These are phyloP conservation scores for Lunularia cruciata DNA, from an alignment of 225 moss, liverwort and hornwort genomes.

Conservation along the genomic window DNA sequence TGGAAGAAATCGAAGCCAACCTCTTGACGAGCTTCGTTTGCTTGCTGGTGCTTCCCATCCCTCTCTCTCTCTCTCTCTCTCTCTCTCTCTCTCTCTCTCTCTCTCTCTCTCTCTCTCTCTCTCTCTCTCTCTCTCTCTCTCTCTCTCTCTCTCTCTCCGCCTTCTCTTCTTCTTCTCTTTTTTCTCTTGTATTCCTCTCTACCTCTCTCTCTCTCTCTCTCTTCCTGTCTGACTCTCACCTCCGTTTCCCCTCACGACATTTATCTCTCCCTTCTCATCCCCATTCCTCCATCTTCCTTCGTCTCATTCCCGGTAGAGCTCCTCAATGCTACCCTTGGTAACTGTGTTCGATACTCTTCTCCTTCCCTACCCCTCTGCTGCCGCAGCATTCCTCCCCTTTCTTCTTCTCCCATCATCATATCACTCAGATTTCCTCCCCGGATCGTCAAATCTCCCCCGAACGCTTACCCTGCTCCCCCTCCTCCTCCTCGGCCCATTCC, in stretches of 20 bases:
- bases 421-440: not conserved
- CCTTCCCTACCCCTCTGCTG: not conserved
- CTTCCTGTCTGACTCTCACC: no score
- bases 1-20: slow-evolving; percentile 20
- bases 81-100: no score
- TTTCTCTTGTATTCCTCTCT: no score
- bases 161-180: no score
- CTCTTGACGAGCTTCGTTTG: slow-evolving; percentile 31
- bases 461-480: not conserved
- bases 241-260: not conserved
- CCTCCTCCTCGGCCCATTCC: not conserved
- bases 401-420: not conserved
- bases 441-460: not conserved
- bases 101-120: no score
- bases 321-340: no score
- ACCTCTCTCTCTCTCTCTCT: no score
- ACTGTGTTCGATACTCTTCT: no score
- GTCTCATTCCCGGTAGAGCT: not conserved
- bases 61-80: not conserved
- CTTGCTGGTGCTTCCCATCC: slow-evolving; percentile 38
- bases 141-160: no score
- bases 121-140: no score
- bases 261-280: not conserved
- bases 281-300: not conserved
- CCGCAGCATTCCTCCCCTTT: not conserved